phyloP scores from a whole-genome alignment of 768 basidiomycete genomes.

The Tulasnella sp. region DNA sequence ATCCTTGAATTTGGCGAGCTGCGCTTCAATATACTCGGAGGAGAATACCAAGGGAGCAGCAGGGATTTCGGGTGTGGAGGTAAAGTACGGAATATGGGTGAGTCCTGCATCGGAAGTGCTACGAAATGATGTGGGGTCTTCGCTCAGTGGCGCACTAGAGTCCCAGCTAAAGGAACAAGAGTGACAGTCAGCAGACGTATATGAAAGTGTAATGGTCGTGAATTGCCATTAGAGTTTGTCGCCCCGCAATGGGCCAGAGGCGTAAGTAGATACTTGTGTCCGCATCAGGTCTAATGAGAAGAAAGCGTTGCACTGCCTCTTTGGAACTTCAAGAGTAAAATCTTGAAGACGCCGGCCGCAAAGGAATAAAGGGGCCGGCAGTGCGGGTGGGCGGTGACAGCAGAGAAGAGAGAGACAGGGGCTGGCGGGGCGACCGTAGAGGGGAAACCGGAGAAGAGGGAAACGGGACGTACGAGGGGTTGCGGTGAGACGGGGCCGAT shows the following conservation, averaged over 20 bases:
- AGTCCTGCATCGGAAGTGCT: neutral
- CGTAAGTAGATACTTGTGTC: neutral
- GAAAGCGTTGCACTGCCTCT: no score
- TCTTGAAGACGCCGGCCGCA: no score
- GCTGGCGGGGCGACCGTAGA: no score
- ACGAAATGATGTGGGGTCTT: neutral
- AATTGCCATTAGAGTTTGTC: neutral
- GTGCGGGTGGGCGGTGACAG: no score
- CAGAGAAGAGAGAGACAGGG: no score
- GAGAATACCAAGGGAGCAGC: neutral
- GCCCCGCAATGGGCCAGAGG: neutral
- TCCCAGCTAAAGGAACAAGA: neutral
- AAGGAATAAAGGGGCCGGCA: no score
- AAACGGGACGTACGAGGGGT: no score
- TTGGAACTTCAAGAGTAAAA: no score
- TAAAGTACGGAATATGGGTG: neutral
- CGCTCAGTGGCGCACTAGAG: neutral
- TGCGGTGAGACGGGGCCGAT: no score
- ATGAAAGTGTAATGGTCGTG: neutral
- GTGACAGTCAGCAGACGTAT: neutral
- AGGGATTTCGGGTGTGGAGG: neutral
- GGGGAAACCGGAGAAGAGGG: no score
- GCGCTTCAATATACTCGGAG: slow-evolving; percentile 4
- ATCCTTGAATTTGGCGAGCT: neutral
- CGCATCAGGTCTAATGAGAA: no score